Evolutionary conservation across 192 early-diverging fungal genomes (phyloP).

Genomic region (Linnemannia hyalina): DNA sequence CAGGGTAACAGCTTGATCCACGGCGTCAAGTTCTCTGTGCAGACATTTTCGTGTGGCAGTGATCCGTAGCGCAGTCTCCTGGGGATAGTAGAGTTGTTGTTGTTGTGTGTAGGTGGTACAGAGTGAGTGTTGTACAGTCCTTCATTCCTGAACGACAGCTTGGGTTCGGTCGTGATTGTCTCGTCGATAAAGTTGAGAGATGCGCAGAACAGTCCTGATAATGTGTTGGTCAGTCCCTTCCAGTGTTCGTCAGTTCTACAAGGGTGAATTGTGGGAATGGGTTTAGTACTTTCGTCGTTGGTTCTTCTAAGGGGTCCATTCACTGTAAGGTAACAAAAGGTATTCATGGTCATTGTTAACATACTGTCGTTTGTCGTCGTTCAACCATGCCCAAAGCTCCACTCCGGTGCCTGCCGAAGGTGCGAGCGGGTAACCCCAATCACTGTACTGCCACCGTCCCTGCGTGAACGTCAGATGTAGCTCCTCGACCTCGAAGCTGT

Average conservation of each 20-base stretch:
- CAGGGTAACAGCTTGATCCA: constrained; percentile 98
- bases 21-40: constrained; percentile 98
- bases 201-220: constrained; percentile 95
- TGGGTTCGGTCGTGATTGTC: constrained; percentile 74
- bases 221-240: constrained; percentile 89
- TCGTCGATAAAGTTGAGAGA: constrained; percentile 95
- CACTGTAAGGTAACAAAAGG: background rate
- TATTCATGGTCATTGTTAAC: background rate
- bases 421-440: constrained; percentile 78
- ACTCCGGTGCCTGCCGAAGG: constrained; percentile 81
- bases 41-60: constrained; percentile 93
- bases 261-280: background rate
- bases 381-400: constrained; percentile 75
- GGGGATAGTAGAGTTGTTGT: background rate
- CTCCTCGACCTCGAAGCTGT: constrained; percentile 80
- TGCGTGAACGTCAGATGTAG: constrained; percentile 92
- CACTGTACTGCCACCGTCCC: constrained; percentile 86
- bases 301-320: background rate
- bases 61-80: constrained; percentile 76
- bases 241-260: constrained; percentile 79
- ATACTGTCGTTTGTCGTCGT: constrained; percentile 63
- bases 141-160: constrained; percentile 67
- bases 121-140: constrained; percentile 54
- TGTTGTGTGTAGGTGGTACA: background rate
- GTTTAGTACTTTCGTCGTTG: background rate